phyloP scores from a whole-genome alignment of 2,329 filamentous ascomycete genomes.

The Trichoderma koningii region DNA sequence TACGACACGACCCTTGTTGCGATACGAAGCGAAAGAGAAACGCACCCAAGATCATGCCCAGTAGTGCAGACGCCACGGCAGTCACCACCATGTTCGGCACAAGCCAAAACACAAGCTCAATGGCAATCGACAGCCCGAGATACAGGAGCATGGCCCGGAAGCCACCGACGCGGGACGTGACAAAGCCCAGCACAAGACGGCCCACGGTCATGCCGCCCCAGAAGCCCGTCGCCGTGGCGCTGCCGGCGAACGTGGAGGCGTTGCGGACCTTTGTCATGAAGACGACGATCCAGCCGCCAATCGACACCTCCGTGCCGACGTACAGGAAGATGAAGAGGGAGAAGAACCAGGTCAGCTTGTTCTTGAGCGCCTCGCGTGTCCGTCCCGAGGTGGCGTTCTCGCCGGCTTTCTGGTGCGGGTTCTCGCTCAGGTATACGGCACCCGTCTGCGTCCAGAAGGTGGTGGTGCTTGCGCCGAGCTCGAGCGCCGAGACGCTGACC shows the following conservation, averaged over 20 bases:
- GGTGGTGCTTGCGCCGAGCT: slow-evolving; percentile 50
- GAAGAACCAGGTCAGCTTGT: slow-evolving; percentile 57
- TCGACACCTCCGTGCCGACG: slow-evolving; percentile 72
- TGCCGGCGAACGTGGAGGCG: slow-evolving; percentile 65
- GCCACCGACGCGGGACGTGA: slow-evolving; percentile 72
- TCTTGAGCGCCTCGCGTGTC: slow-evolving; percentile 20
- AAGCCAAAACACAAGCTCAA: slow-evolving; percentile 78
- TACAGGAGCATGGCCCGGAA: slow-evolving; percentile 65
- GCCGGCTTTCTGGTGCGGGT: slow-evolving; percentile 39
- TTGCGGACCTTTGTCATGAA: slow-evolving; percentile 78
- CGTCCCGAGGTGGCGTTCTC: slow-evolving; percentile 51
- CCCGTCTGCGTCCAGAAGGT: slow-evolving; percentile 60
- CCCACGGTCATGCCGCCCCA: slow-evolving; percentile 80
- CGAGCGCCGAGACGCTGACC: slow-evolving; percentile 57
- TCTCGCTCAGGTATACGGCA: slow-evolving; percentile 28
- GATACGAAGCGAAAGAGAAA: no score
- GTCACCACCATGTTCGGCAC: slow-evolving; percentile 77
- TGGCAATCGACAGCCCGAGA: slow-evolving; percentile 61
- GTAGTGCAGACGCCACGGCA: slow-evolving; percentile 67
- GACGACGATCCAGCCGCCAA: slow-evolving; percentile 80
- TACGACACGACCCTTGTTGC: no score
- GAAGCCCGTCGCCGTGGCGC: slow-evolving; percentile 74
- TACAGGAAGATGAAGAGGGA: slow-evolving; percentile 74
- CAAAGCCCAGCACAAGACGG: slow-evolving; percentile 66
- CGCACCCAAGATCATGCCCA: slow-evolving; percentile 38